Percentiles rank a stretch among this genome's conserved stretches.
phyloP scores from a whole-genome alignment of 2,329 filamentous ascomycete species.

The Sclerotinia borealis region DNA sequence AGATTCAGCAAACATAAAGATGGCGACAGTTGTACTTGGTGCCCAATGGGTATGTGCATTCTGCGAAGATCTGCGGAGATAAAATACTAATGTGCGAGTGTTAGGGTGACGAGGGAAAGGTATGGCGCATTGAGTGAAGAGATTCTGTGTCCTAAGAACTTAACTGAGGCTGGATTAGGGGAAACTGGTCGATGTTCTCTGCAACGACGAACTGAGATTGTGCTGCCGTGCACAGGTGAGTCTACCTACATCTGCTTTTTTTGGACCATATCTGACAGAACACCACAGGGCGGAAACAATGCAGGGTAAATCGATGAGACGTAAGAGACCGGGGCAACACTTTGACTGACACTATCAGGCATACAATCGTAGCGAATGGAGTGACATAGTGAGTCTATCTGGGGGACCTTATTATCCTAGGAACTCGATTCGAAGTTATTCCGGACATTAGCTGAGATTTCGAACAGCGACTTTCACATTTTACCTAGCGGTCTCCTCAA shows the following conservation, averaged over 20 bases:
- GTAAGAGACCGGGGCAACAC: background rate
- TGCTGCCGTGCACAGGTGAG: conserved; percentile 12
- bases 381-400: conserved; percentile 33
- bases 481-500: conserved; percentile 67
- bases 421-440: background rate
- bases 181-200: conserved; percentile 48
- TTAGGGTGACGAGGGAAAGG: conserved; percentile 12
- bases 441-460: background rate
- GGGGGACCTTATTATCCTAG: background rate
- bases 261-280: conserved; percentile 29
- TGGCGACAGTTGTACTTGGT: conserved; percentile 48
- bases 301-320: conserved; percentile 33
- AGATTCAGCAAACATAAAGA: background rate
- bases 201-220: conserved; percentile 7
- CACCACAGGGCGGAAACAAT: conserved; percentile 46
- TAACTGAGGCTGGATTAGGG: conserved; percentile 38
- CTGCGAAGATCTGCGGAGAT: conserved; percentile 1
- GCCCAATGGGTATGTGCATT: conserved; percentile 49
- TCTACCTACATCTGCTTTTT: background rate
- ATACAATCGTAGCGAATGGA: conserved; percentile 39
- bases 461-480: conserved; percentile 41
- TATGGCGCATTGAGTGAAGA: background rate
- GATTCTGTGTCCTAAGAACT: background rate
- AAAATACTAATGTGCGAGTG: conserved; percentile 5
- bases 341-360: conserved; percentile 7